These are phyloP conservation scores for Pinus tabuliformis DNA, from an alignment of 75 land plant species.

Conservation along the genomic window DNA sequence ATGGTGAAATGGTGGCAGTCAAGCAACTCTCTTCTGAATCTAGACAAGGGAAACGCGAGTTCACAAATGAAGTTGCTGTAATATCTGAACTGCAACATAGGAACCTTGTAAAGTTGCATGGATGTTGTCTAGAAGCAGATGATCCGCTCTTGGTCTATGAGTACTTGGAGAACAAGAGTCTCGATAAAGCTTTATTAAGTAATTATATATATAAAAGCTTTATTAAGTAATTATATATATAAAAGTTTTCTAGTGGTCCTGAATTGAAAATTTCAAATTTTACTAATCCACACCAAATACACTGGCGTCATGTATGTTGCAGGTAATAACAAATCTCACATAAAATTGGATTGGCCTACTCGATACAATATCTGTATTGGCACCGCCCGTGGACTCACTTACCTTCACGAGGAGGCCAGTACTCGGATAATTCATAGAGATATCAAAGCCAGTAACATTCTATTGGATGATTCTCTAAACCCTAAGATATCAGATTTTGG, in stretches of 20 bases:
- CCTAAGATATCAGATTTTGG: conserved; percentile 95
- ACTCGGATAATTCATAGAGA: conserved; percentile 77
- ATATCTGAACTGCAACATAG: conserved; percentile 18
- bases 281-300: background rate
- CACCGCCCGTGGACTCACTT: conserved; percentile 70
- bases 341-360: conserved; percentile 41
- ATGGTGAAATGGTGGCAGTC: conserved; percentile 13
- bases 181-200: conserved; percentile 19
- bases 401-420: conserved; percentile 85
- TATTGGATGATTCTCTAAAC: conserved; percentile 59
- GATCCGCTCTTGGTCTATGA: conserved; percentile 22
- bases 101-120: conserved; percentile 21
- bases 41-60: conserved; percentile 18
- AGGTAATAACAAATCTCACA: background rate
- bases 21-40: conserved; percentile 10
- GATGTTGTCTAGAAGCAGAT: conserved; percentile 20
- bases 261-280: background rate
- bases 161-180: conserved; percentile 15
- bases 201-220: too few relatives aligned
- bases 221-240: conserved; percentile 11
- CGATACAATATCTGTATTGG: conserved; percentile 59
- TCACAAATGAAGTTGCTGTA: conserved; percentile 19
- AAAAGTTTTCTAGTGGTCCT: too few relatives aligned
- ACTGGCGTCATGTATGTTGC: background rate
- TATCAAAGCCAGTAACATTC: conserved; percentile 86